phyloP scores from a whole-genome alignment of 352 stramenopile species.

The Globisporangium canariense region DNA sequence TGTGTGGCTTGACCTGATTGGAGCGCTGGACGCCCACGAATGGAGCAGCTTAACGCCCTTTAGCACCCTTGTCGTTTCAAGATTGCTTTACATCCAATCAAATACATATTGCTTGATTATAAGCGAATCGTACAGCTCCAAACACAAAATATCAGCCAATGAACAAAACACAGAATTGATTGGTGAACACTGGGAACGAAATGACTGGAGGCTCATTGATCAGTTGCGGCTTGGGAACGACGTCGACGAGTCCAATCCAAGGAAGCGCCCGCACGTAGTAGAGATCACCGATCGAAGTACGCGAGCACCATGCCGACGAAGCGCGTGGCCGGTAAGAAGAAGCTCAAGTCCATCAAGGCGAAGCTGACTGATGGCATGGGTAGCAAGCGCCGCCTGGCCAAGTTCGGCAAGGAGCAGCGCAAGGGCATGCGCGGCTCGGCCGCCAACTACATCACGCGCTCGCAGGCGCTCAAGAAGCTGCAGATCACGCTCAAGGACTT shows the following conservation, averaged over 20 bases:
- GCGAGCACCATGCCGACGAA: conserved; percentile 72
- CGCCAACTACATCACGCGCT: conserved; percentile 96
- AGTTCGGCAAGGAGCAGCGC: conserved; percentile 84
- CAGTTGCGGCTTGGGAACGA: conserved; percentile 17
- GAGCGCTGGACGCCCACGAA: not conserved
- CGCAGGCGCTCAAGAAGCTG: conserved; percentile 92
- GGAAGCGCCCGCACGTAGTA: not conserved
- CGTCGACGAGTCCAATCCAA: conserved; percentile 1
- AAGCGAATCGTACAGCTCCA: not conserved
- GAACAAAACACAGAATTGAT: conserved; percentile 20
- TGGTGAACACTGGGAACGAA: conserved; percentile 24
- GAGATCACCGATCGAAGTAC: not conserved
- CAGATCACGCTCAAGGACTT: conserved; percentile 99
- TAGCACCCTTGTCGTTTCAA: conserved; percentile 25
- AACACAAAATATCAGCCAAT: conserved; percentile 25
- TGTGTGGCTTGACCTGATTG: not conserved
- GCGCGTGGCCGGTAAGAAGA: conserved; percentile 88
- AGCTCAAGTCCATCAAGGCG: conserved; percentile 89
- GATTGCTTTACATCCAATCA: conserved; percentile 26
- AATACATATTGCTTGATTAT: not conserved
- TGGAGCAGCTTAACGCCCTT: not conserved
- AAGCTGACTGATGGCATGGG: conserved; percentile 85
- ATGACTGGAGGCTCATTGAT: conserved; percentile 20
- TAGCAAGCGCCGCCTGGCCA: conserved; percentile 74
- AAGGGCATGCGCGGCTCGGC: conserved; percentile 78